Percentiles rank a stretch among this genome's conserved stretches.
phyloP scores from a whole-genome alignment of 2,329 filamentous ascomycete genomes.

The Fusarium torulosum region DNA sequence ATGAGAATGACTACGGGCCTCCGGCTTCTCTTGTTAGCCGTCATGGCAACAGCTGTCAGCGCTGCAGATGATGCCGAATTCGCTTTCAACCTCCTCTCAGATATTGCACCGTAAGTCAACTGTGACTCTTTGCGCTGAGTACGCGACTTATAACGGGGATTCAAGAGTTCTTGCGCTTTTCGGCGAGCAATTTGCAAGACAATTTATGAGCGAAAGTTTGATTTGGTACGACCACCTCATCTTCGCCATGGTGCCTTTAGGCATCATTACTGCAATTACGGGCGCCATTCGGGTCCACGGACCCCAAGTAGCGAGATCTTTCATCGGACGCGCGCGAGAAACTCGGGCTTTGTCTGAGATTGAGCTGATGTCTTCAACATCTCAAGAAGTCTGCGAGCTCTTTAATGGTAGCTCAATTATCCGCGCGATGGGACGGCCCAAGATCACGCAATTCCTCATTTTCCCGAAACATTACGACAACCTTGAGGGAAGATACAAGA shows the following conservation, averaged over 20 bases:
- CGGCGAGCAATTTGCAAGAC: neutral
- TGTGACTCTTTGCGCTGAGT: no score
- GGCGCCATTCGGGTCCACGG: neutral
- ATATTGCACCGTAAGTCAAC: no score
- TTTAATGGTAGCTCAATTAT: neutral
- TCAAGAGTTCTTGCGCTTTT: neutral
- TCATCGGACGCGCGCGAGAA: neutral
- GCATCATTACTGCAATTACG: neutral
- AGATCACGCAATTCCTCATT: neutral
- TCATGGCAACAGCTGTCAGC: no score
- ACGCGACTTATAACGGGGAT: no score
- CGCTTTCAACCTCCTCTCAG: no score
- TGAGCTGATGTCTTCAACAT: constrained; percentile 1
- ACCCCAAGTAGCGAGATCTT: rapidly evolving
- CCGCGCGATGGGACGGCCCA: neutral
- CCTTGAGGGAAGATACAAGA: no score
- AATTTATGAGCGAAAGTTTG: neutral
- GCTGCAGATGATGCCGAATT: no score
- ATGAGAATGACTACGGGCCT: no score
- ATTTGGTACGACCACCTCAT: neutral
- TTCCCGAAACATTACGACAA: neutral
- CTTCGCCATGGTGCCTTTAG: neutral
- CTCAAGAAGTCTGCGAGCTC: neutral
- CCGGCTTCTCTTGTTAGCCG: no score
- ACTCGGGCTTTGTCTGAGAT: neutral